A percentile compares a stretch with the other conserved stretches of the same genome.
Conservation (phyloP, 805 yeast genomes). For the Cyberlindnera xishuangbannaensis region DNA sequence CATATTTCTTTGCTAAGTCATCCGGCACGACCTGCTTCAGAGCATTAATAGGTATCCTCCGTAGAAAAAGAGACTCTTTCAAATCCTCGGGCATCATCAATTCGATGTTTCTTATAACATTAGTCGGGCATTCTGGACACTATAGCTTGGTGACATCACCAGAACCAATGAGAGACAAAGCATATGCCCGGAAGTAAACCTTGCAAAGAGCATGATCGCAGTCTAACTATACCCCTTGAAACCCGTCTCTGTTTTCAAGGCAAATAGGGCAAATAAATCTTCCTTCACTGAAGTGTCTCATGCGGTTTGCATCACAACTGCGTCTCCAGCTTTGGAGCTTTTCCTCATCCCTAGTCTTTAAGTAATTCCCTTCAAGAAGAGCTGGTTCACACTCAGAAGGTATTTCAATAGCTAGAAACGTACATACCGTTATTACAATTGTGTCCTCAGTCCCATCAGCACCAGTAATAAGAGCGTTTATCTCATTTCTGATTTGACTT, state of each 20-base stretch:
- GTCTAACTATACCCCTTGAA: conserved; percentile 28
- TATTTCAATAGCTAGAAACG: conserved; percentile 29
- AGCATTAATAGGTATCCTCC: conserved; percentile 32
- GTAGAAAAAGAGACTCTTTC: conserved; percentile 34
- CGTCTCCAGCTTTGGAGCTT: conserved; percentile 5
- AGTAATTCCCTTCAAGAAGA: conserved; percentile 12
- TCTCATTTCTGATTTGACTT: conserved; percentile 27
- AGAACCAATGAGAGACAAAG: conserved; percentile 33
- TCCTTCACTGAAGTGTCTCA: conserved; percentile 26
- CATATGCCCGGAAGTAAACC: conserved; percentile 39
- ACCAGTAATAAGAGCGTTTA: conserved; percentile 20
- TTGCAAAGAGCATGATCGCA: conserved; percentile 49
- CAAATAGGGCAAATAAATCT: conserved; percentile 55
- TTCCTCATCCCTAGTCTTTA: neutral
- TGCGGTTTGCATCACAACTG: conserved; percentile 22
- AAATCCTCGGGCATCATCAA: conserved; percentile 27
- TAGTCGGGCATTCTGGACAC: conserved; percentile 47
- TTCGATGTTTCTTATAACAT: conserved; percentile 15
- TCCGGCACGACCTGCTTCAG: conserved; percentile 29
- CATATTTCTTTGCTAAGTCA: conserved; percentile 32
- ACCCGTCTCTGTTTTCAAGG: conserved; percentile 43
- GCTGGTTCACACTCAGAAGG: conserved; percentile 2
- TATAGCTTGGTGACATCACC: conserved; percentile 49
- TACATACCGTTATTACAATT: conserved; percentile 38
- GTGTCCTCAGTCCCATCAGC: too few relatives aligned